Base-by-base conservation (phyloP, 768 basidiomycete genomes). In the Hericium coralloides region DNA sequence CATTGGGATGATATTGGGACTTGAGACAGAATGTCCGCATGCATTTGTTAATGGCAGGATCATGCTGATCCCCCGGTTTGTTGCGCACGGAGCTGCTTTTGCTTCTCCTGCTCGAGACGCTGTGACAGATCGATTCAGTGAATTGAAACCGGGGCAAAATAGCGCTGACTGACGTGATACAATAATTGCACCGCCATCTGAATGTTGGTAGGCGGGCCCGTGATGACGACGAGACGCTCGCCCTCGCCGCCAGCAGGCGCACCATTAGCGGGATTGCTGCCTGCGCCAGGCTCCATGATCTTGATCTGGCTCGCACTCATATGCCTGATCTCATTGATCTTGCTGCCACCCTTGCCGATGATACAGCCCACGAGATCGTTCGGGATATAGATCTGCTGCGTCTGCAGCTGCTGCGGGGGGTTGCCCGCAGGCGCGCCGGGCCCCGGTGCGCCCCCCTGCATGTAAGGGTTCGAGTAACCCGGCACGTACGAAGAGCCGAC, bases 261-360 rank as follows among this genome's bases (percentile, higher is more conserved):
- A 15, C 87, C 88, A 56, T 85, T 84, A 65, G 82, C 70, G 17
- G 83, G 83, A 3, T 81, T 79, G 25, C 82, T 83, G 7, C 78
- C 78, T 12, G 91, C 91, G 52, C 93, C 94, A 37, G 95, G 94
- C 65, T 99, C 97, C 87, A 95, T 97, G 55, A 99, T 98, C 73
- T 97, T 93, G 72, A 99, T 98, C 66, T 94, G 87, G 70, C 94
- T 95, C 25, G 88, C 88, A 61, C 92, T 95, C 82, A 92, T 89
- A 62, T 92, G 85, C 63, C 97, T 81, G 61, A 99, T 97, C 73
- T 99, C 97, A 66, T 98, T 98, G 76, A 99, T 99, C 74, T 98
- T 99, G 68, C 87, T 85, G 10, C 97, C 97, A 18, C 92, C 95
- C 71, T 98, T 98, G 45, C 97, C 97, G 64, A 99, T 99, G 72